phyloP scores from a whole-genome alignment of 352 stramenopile species.

The Phytophthora fragariae region DNA sequence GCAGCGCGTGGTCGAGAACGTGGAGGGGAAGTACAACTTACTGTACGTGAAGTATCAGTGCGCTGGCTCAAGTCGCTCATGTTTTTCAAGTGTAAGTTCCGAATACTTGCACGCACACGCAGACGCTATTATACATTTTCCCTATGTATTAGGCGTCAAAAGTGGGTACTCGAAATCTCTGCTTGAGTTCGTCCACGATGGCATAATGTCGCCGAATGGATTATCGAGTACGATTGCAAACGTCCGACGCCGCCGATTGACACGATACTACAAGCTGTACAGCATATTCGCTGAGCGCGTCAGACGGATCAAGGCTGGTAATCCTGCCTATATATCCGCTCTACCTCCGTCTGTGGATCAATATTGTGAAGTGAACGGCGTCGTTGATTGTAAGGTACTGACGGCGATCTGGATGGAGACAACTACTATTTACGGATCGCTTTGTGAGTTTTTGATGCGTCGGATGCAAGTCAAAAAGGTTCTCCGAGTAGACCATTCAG shows the following conservation, averaged over 20 bases:
- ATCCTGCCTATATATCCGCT: not conserved
- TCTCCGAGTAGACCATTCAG: too few species aligned
- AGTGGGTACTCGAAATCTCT: too few species aligned
- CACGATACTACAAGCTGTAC: not conserved
- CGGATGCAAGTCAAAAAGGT: too few species aligned
- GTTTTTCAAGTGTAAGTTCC: not conserved
- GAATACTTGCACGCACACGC: too few species aligned
- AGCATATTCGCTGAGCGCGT: not conserved
- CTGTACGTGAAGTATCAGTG: not conserved
- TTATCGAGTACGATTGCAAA: not conserved
- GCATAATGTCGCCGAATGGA: not conserved
- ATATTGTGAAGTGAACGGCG: not conserved
- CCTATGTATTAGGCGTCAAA: too few species aligned
- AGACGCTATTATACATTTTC: too few species aligned
- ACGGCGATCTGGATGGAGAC: not conserved
- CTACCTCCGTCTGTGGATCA: not conserved
- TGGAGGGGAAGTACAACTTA: not conserved
- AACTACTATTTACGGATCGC: not conserved
- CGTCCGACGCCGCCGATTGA: not conserved
- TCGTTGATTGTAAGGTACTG: not conserved
- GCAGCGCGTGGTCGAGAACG: not conserved
- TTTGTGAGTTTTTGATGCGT: not conserved
- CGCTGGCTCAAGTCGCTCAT: not conserved
- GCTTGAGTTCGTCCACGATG: not conserved
- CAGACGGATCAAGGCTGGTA: not conserved